These are phyloP conservation scores for Dictyophora rubrovolvata DNA, from an alignment of 768 basidiomycete genomes.

Conservation along the genomic window DNA sequence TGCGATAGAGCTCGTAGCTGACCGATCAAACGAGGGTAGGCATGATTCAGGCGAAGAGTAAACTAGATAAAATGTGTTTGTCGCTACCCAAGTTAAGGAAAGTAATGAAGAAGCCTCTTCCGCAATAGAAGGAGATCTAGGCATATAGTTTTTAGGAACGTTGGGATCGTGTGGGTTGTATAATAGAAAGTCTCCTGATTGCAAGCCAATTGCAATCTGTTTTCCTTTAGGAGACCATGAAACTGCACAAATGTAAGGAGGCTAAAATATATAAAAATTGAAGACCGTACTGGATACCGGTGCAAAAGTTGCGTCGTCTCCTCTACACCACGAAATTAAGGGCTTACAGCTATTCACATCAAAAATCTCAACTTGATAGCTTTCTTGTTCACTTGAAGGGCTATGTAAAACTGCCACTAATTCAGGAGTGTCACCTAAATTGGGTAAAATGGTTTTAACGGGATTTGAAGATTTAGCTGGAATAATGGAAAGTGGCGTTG, in stretches of 20 bases:
- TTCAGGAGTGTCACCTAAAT: conserved; percentile 12
- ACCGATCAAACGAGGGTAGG: neutral
- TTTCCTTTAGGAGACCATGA: conserved; percentile 85
- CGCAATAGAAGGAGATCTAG: conserved; percentile 36
- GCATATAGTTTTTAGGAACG: conserved; percentile 46
- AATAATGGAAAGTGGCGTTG: neutral
- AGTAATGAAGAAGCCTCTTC: conserved; percentile 35
- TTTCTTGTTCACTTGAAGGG: conserved; percentile 2
- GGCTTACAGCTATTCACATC: conserved; percentile 5
- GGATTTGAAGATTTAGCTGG: conserved; percentile 2
- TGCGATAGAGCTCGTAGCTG: neutral
- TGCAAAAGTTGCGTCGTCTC: conserved; percentile 25
- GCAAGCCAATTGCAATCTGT: conserved; percentile 67
- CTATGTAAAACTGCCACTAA: conserved; percentile 12
- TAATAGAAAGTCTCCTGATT: conserved; percentile 59
- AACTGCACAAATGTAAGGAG: conserved; percentile 30
- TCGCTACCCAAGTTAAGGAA: conserved; percentile 58
- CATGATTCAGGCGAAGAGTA: conserved; percentile 38
- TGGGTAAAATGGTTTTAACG: conserved; percentile 8
- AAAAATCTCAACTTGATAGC: conserved; percentile 10
- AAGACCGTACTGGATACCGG: conserved; percentile 50
- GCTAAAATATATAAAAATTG: neutral
- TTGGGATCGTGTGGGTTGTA: conserved; percentile 49
- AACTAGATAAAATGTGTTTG: conserved; percentile 56
- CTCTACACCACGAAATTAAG: conserved; percentile 8